Percentiles rank a stretch among this genome's conserved stretches.
These are phyloP conservation scores for Phytophthora pinifolia DNA, from an alignment of 352 stramenopile species.

Conservation along the genomic window DNA sequence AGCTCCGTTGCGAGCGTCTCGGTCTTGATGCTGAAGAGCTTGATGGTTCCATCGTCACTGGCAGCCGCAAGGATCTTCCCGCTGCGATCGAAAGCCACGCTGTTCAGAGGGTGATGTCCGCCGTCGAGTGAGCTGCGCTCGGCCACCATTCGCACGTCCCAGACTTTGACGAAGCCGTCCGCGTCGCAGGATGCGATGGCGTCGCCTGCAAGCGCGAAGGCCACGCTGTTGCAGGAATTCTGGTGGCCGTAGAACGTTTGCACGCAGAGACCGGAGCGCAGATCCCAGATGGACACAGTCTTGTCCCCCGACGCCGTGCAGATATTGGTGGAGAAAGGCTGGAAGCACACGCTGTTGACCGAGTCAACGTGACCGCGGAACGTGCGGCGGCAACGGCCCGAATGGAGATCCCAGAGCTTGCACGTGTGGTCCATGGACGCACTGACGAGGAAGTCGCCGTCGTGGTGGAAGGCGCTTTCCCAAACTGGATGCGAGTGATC, in stretches of 20 bases:
- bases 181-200: conserved; percentile 92
- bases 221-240: conserved; percentile 92
- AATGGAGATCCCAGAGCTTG: conserved; percentile 92
- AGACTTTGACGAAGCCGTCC: conserved; percentile 94
- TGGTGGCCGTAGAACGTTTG: conserved; percentile 96
- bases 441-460: conserved; percentile 91
- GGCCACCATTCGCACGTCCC: conserved; percentile 95
- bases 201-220: conserved; percentile 87
- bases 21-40: conserved; percentile 85
- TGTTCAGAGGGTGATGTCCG: conserved; percentile 90
- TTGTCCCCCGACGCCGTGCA: conserved; percentile 94
- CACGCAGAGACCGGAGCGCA: conserved; percentile 90
- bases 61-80: conserved; percentile 82
- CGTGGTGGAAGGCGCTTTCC: conserved; percentile 92
- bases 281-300: conserved; percentile 95
- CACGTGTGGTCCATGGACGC: conserved; percentile 95
- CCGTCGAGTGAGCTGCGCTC: conserved; percentile 87
- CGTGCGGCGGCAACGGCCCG: conserved; percentile 90
- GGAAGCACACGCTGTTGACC: conserved; percentile 93
- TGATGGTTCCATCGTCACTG: conserved; percentile 90
- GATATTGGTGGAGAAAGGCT: conserved; percentile 93
- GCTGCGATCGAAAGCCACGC: conserved; percentile 89
- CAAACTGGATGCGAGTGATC: conserved; percentile 95
- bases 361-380: conserved; percentile 94
- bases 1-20: conserved; percentile 73